Percentiles rank a stretch among this genome's conserved stretches.
Evolutionary conservation across 1,139 yeast species (phyloP).

Genomic region (Ogataea hybrid): DNA sequence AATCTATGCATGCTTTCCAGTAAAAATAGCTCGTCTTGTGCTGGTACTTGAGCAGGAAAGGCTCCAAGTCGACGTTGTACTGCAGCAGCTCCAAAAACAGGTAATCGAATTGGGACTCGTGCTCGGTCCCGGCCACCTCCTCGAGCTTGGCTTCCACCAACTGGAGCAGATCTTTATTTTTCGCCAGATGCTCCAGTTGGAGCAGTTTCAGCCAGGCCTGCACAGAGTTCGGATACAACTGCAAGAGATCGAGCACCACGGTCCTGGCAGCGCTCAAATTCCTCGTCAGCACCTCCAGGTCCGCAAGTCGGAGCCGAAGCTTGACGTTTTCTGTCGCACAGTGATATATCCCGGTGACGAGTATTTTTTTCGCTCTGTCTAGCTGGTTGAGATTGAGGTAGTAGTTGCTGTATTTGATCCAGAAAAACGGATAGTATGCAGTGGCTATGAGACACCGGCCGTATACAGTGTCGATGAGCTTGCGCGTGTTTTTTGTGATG

Average conservation of each 20-base stretch:
- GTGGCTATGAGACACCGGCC: slow-evolving; percentile 57
- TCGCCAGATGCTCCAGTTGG: slow-evolving; percentile 36
- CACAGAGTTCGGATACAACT: slow-evolving; percentile 34
- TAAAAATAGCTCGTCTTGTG: slow-evolving; percentile 14
- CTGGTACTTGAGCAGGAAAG: slow-evolving; percentile 16
- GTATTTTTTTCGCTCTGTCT: slow-evolving; percentile 38
- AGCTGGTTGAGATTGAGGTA: slow-evolving; percentile 34
- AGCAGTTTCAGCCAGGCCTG: slow-evolving; percentile 40
- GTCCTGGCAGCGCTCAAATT: slow-evolving; percentile 39
- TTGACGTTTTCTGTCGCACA: slow-evolving; percentile 30
- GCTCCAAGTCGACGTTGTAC: slow-evolving; percentile 9
- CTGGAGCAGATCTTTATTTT: slow-evolving; percentile 24
- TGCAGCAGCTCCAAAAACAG: slow-evolving; percentile 27
- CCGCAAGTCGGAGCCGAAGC: slow-evolving; percentile 39
- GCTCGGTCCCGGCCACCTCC: slow-evolving; percentile 21
- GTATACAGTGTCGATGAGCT: slow-evolving; percentile 42
- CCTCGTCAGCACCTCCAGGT: slow-evolving; percentile 38
- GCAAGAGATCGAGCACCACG: slow-evolving; percentile 33
- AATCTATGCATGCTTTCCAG: slow-evolving; percentile 24
- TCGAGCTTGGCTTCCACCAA: slow-evolving; percentile 29
- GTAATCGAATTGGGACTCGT: slow-evolving; percentile 28
- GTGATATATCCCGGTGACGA: slow-evolving; percentile 34
- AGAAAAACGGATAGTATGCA: slow-evolving; percentile 52
- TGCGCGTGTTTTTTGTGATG: slow-evolving; percentile 25
- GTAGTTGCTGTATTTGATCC: slow-evolving; percentile 61